Evolutionary conservation across 2,329 filamentous ascomycete genomes (phyloP), one percentile per base, ranked within the genome.

Genomic region (Colletotrichum musae): DNA sequence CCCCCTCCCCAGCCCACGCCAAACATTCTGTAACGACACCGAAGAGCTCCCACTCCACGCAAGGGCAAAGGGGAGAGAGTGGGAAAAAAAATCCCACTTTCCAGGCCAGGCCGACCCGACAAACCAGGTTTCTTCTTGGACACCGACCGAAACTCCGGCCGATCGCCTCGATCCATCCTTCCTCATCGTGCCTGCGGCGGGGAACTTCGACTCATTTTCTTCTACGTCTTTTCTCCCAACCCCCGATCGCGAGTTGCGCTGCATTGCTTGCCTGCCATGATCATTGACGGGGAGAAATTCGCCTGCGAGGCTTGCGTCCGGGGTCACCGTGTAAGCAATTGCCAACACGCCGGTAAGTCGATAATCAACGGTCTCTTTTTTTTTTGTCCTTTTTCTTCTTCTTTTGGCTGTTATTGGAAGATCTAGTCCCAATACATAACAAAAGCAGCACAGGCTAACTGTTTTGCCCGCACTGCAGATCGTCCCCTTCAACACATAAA

Each of bases 321-420:
- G 83, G 96, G 96, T 79, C 96, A 99, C 86, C 94, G 96, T 80
- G 96, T 99, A 80, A 98, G 95, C 92, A 97, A 96, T 81, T 99
- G 96, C 87, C 94, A 95, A 82, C 96, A 99, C 83, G 89, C 90
- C 81, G 94, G 95, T 97, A 90, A 86, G 93, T 68, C 24, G 41
- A 28, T 43, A 2, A 36, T 36, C 32, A 21, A 6, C 47, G 48
- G 24, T 28, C 15, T 28, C n/a, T 18, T 43, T 36, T 12, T 28
- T 9, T 28, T 13, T 18, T 43, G 24, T 12, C 18, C 15, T 18
- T 13, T 52, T 69, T 16, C 71, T 64, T 57, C 58, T 63, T 45
- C 71, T 57, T 48, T 41, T 36, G 28, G 18, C 51, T 16, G 28
- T 36, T n/a, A 24, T 36, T 26, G 48, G 36, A 26, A 26, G 57